These are phyloP conservation scores for Fusarium sp. DNA, from an alignment of 2,329 filamentous ascomycete species.

Conservation along the genomic window DNA sequence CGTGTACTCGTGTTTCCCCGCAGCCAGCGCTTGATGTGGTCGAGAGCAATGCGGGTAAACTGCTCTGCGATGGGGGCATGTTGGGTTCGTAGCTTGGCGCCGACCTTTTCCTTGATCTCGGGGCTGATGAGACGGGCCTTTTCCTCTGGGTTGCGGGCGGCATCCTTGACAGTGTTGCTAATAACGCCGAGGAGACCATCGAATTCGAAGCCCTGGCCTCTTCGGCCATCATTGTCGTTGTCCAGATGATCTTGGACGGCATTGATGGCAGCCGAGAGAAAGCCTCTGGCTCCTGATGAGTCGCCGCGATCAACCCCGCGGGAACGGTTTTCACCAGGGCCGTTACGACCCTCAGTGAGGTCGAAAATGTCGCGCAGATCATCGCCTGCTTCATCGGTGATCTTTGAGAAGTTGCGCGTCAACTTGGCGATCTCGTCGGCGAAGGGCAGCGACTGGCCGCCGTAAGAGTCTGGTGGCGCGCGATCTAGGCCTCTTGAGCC, in stretches of 20 bases:
- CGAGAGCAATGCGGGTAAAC: constrained; percentile 63
- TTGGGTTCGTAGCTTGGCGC: constrained; percentile 58
- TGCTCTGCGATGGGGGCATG: constrained; percentile 62
- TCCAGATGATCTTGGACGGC: constrained; percentile 60
- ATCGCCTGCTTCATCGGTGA: constrained; percentile 59
- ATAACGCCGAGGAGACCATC: constrained; percentile 61
- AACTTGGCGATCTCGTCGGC: constrained; percentile 62
- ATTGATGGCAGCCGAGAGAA: constrained; percentile 60
- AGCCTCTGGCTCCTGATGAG: constrained; percentile 53
- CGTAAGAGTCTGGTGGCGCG: constrained; percentile 59
- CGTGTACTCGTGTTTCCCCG: constrained; percentile 59
- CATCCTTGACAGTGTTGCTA: constrained; percentile 62
- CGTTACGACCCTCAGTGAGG: constrained; percentile 55
- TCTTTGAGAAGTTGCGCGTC: constrained; percentile 58
- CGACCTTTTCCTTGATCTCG: constrained; percentile 63
- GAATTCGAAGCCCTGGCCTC: constrained; percentile 56
- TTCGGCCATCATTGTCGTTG: constrained; percentile 46
- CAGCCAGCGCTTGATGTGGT: constrained; percentile 64
- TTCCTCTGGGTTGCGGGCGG: constrained; percentile 62
- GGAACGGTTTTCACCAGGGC: constrained; percentile 44
- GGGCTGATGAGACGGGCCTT: constrained; percentile 62
- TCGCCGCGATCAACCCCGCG: constrained; percentile 47
- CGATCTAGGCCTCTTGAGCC: constrained; percentile 51
- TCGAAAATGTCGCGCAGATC: constrained; percentile 62
- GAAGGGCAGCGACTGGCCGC: constrained; percentile 60